phyloP scores from a whole-genome alignment of 345 rosid genomes.

The Arabis hirsuta region DNA sequence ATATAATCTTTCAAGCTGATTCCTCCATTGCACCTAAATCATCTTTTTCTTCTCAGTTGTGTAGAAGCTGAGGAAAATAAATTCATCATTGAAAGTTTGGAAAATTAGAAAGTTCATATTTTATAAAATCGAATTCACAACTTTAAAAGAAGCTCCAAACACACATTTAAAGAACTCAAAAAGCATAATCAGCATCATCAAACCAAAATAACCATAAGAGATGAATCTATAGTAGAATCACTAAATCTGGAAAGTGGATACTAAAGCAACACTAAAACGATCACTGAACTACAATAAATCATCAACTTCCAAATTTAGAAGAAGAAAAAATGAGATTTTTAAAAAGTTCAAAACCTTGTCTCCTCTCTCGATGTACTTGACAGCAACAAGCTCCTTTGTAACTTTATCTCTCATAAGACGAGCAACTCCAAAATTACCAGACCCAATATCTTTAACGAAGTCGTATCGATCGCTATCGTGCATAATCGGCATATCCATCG shows the following conservation, averaged over 20 bases:
- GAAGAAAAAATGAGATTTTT: background rate
- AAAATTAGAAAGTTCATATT: no score
- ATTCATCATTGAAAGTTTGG: no score
- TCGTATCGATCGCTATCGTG: constrained; percentile 96
- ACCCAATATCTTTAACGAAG: constrained; percentile 82
- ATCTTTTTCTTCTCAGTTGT: background rate
- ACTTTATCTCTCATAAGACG: constrained; percentile 84
- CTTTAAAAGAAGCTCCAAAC: no score
- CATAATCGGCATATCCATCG: constrained; percentile 94
- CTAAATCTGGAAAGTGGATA: constrained; percentile 25
- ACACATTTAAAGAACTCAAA: background rate
- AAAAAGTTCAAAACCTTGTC: constrained; percentile 53
- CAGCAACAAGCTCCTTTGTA: constrained; percentile 88
- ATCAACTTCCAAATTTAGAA: constrained; percentile 34
- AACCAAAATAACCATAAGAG: no score
- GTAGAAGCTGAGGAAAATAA: no score
- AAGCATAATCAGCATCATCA: background rate
- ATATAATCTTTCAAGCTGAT: constrained; percentile 64
- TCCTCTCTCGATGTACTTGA: constrained; percentile 97
- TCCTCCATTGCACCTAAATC: background rate
- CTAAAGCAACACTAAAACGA: background rate
- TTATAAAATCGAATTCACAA: no score
- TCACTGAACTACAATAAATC: constrained; percentile 9
- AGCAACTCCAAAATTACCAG: constrained; percentile 91
- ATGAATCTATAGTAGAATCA: background rate